A percentile compares a stretch with the other conserved stretches of the same genome.
phyloP scores from a whole-genome alignment of 495 filamentous ascomycete genomes.

The Penicillium paxilli region DNA sequence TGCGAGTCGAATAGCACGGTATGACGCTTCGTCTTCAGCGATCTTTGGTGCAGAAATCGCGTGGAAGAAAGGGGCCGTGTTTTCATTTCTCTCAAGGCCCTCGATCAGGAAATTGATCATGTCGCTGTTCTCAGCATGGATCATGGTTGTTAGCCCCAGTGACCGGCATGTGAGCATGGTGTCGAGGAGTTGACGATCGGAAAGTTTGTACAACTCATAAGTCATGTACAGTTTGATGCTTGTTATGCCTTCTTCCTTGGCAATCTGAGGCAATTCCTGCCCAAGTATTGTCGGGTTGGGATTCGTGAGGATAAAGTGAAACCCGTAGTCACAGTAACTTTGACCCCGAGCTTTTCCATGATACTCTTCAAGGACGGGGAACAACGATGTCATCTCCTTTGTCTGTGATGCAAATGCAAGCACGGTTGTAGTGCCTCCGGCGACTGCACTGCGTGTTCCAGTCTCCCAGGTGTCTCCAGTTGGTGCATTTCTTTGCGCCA shows the following conservation, averaged over 20 bases:
- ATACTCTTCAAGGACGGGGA: slow-evolving; percentile 47
- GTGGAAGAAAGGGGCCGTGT: slow-evolving; percentile 58
- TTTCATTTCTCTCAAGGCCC: slow-evolving; percentile 43
- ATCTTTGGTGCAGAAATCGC: slow-evolving; percentile 52
- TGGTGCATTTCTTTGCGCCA: slow-evolving; percentile 49
- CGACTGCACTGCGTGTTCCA: slow-evolving; percentile 57
- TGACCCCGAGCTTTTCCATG: slow-evolving; percentile 44
- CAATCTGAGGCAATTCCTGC: slow-evolving; percentile 43
- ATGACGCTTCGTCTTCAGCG: slow-evolving; percentile 58
- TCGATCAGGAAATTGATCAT: slow-evolving; percentile 52
- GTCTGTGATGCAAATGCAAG: slow-evolving; percentile 59
- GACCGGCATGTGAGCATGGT: slow-evolving; percentile 33
- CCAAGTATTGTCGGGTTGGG: slow-evolving; percentile 42
- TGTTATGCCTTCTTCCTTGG: slow-evolving; percentile 48
- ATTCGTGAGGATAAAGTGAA: slow-evolving; percentile 59
- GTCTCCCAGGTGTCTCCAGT: slow-evolving; percentile 40
- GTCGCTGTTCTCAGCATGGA: slow-evolving; percentile 62
- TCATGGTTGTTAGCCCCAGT: slow-evolving; percentile 36
- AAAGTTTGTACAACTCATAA: slow-evolving; percentile 55
- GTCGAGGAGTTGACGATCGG: slow-evolving; percentile 57
- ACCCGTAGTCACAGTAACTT: slow-evolving; percentile 61
- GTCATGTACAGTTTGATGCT: slow-evolving; percentile 67
- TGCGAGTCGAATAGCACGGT: slow-evolving; percentile 56
- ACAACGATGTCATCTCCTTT: slow-evolving; percentile 47
- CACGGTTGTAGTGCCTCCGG: slow-evolving; percentile 61